Percentiles rank a stretch among this genome's conserved stretches.
phyloP scores from a whole-genome alignment of 2,329 filamentous ascomycete genomes.

The Penicillium sp. region DNA sequence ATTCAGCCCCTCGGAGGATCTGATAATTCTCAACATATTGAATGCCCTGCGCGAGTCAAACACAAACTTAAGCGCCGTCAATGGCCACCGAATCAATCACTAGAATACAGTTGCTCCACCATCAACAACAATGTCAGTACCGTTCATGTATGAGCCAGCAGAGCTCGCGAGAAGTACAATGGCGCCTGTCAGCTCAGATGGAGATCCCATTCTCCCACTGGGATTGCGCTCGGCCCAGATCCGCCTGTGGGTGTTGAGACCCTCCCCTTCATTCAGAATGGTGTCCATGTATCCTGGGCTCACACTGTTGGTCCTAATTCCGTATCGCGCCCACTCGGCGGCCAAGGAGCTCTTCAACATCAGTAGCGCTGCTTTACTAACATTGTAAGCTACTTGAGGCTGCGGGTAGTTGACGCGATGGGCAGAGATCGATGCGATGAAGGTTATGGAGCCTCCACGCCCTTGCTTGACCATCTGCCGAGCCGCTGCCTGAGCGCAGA shows the following conservation, averaged over 20 bases:
- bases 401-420: conserved; percentile 67
- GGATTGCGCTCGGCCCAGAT: conserved; percentile 58
- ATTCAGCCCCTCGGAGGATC: too few relatives aligned
- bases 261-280: conserved; percentile 61
- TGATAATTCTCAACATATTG: too few relatives aligned
- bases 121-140: conserved; percentile 60
- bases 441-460: conserved; percentile 46
- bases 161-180: conserved; percentile 56
- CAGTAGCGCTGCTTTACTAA: conserved; percentile 61
- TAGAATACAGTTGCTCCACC: conserved; percentile 39
- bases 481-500: conserved; percentile 61
- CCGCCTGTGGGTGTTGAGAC: conserved; percentile 48
- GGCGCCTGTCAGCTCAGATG: conserved; percentile 58
- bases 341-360: conserved; percentile 60
- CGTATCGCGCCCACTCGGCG: conserved; percentile 65
- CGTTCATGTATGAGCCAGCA: conserved; percentile 63
- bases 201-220: conserved; percentile 58
- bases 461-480: conserved; percentile 28
- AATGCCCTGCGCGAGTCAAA: too few relatives aligned
- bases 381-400: conserved; percentile 67
- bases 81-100: background rate
- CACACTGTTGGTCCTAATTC: conserved; percentile 65
- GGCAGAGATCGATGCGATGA: conserved; percentile 63
- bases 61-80: too few relatives aligned
- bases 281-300: conserved; percentile 75